Base-by-base conservation (phyloP, 306 rosid species). In the Aeschynomene evenia region DNA sequence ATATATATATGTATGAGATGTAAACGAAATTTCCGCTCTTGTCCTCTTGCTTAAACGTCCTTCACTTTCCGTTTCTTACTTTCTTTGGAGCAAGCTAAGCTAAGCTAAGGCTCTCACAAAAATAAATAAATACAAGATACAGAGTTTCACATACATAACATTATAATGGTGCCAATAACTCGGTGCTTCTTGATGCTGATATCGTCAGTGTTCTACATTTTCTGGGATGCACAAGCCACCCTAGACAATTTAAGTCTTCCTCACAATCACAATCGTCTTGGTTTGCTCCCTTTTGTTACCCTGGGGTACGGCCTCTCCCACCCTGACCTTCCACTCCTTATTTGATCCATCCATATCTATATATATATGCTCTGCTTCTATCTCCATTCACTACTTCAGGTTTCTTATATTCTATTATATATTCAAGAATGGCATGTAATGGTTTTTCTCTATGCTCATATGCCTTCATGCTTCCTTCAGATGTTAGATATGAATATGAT, bases 151-250 rank as follows among this genome's bases (percentile, higher is more conserved):
- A 43, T 43, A 11, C 51, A 61, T 46, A 4, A 10, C 43, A 37
- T 9, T 33, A 9, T 7, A 1, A 77, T 77, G 81, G 84, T 42
- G 16, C 84, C 84, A 20, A 63, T 80, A 31, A 80, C 77, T 3
- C 69, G 65, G 0, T 74, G 70, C 46, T 53, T 80, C 9, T 39
- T 73, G 29, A n/a, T 74, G 11, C 1, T 74, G 16, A 13, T 74
- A 10, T 80, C 80, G 14, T 80, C 84, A 0, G 56, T 74, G 2
- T 69, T 69, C 15, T 63, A 63, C 3, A 51, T 74, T 63, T 63
- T 74, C 16, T 63, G 73, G 73, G 84, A 74, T 54, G 70, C 73
- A 1, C 23, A 29, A 21, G 2, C 7, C 1, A 2, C 9, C 13
- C 0, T 74, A 0, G 66, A 80, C 46, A 65, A 80, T 7, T 48